Base-by-base conservation (phyloP, 2,329 filamentous ascomycete species). In the Ceratocystis albifundus region DNA sequence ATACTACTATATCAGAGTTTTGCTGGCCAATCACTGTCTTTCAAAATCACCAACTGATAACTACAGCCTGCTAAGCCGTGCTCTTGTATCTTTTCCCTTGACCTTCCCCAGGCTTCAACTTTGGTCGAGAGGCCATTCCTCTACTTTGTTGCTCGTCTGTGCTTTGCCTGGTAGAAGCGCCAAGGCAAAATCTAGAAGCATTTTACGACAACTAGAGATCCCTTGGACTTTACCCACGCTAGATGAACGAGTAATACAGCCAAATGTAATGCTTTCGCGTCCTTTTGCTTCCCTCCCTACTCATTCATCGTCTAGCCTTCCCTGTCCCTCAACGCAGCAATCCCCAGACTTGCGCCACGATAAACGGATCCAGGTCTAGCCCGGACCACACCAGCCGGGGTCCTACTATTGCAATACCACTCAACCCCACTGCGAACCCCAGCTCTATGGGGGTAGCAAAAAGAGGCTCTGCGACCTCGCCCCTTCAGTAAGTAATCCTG, bases 261-360 rank as follows among this genome's bases (percentile, higher is more conserved):
- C 36, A 41, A 41, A 12, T 41, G 0, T 12, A 41, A 12, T 41
- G 0, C 36, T 15, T 41, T 15, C 36, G 36, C 10, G 36, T 41
- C 36, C 10, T 8, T 6, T 12, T 20, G 48, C 48, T 53, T 12
- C 48, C 48, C 22, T 12, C 48, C 48, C 22, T 41, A 4, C 46
- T 48, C 3, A 3, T 41, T 8, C 30, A 30, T 30, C 30, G 4
- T 30, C 46, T 22, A 53, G 20, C 3, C 48, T n/a, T 59, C n/a
- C 46, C 46, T 50, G 6, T n/a, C 28, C 53, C 28, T 32, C 7
- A 8, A 10, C 25, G 5, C 53, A 30, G 17, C 15, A 25, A 25
- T 32, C 55, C 55, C 55, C 55, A 59, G 25, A 59, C 55, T 59
- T 30, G 55, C 25, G 48, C 25, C 22, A 57, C 15, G 55, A 32